Evolutionary conservation across 768 basidiomycete species (phyloP).

Genomic region (Termitomyces sp.): DNA sequence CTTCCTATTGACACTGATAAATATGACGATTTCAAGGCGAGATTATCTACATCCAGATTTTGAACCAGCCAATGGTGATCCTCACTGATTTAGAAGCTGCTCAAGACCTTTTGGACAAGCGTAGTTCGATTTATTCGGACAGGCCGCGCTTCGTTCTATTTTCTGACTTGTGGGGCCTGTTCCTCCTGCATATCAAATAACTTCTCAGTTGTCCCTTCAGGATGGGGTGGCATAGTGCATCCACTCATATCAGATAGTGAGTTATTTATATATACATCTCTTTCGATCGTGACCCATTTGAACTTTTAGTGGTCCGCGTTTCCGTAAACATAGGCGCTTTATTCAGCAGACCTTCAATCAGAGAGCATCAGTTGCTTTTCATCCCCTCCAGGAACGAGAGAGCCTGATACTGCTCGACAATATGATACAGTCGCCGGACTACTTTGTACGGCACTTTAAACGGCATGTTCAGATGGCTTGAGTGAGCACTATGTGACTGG

Average conservation of each 20-base stretch:
- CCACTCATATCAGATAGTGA: conserved; percentile 43
- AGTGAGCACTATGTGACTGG: neutral
- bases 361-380: conserved; percentile 30
- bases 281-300: neutral
- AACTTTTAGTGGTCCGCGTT: conserved; percentile 36
- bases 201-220: conserved; percentile 17
- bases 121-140: conserved; percentile 50
- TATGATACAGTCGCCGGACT: conserved; percentile 30
- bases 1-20: neutral
- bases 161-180: conserved; percentile 36
- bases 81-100: conserved; percentile 40
- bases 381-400: conserved; percentile 38
- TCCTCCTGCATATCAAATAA: neutral
- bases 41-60: conserved; percentile 31
- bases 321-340: conserved; percentile 46
- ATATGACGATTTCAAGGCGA: conserved; percentile 27
- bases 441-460: conserved; percentile 37
- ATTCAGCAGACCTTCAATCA: conserved; percentile 45
- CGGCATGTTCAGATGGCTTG: conserved; percentile 20
- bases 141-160: conserved; percentile 42
- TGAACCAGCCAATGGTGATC: conserved; percentile 43
- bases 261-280: conserved; percentile 7
- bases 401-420: conserved; percentile 33
- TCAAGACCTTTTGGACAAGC: conserved; percentile 45
- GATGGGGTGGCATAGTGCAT: conserved; percentile 44